Conservation (phyloP, 148 eudicot genomes). For the Rhododendron molle region DNA sequence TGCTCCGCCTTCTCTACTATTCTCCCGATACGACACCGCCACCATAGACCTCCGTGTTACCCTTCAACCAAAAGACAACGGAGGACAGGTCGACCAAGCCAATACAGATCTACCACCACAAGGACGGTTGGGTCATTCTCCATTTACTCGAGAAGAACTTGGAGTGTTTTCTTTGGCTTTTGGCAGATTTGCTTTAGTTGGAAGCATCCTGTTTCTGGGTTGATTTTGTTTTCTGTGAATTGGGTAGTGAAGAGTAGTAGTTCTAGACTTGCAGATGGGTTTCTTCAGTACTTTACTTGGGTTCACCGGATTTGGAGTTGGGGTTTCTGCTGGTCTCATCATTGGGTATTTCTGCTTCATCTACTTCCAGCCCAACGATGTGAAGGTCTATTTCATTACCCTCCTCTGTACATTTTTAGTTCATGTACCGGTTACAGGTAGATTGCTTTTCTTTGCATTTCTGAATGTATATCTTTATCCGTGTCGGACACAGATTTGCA, state of each 20-base stretch:
- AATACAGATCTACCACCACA: not conserved
- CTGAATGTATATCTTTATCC: not conserved
- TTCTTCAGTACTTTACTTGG: constrained; percentile 59
- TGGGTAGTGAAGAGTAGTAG: not conserved
- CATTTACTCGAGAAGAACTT: not conserved
- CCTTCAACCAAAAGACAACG: not conserved
- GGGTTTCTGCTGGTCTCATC: constrained; percentile 58
- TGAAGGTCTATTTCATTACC: constrained; percentile 39
- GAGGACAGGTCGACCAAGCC: not conserved
- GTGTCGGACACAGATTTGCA: not conserved
- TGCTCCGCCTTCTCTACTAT: not conserved
- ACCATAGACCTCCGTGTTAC: not conserved
- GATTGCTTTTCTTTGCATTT: not conserved
- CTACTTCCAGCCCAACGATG: constrained; percentile 61
- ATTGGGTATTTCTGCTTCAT: constrained; percentile 72
- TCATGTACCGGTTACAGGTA: too few species aligned
- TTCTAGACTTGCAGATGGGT: constrained; percentile 40
- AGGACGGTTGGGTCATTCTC: not conserved
- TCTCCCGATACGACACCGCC: not conserved
- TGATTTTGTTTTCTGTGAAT: not conserved
- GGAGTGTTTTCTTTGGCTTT: constrained; percentile 1
- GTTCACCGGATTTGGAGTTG: constrained; percentile 71
- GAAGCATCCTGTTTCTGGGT: not conserved
- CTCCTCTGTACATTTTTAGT: not conserved
- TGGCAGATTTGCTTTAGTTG: not conserved